Percentiles rank a stretch among this genome's conserved stretches.
phyloP scores from a whole-genome alignment of 2,329 filamentous ascomycete species.

The Penicillium sp. region DNA sequence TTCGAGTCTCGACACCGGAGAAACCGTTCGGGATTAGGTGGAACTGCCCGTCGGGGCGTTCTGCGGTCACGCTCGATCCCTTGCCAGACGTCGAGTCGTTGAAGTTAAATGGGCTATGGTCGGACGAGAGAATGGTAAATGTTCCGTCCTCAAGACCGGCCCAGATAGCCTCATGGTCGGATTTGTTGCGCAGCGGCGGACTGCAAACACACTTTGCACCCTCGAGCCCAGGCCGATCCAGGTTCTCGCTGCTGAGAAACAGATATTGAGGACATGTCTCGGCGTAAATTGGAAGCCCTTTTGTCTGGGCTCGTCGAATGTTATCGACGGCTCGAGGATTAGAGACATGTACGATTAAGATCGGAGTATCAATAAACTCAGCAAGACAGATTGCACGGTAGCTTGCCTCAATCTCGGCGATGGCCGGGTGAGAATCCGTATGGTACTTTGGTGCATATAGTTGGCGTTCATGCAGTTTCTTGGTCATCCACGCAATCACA shows the following conservation, averaged over 20 bases:
- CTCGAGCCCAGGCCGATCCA: background rate
- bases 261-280: constrained; percentile 61
- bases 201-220: background rate
- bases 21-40: constrained; percentile 44
- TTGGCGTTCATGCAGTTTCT: background rate
- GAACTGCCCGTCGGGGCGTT: constrained; percentile 33
- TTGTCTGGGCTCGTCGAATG: constrained; percentile 51
- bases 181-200: background rate
- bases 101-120: constrained; percentile 42
- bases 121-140: constrained; percentile 53
- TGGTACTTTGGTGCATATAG: background rate
- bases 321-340: constrained; percentile 42
- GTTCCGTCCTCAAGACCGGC: constrained; percentile 51
- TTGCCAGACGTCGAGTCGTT: constrained; percentile 1
- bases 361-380: background rate
- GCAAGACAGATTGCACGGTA: background rate
- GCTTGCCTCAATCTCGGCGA: background rate
- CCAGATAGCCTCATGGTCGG: background rate
- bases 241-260: background rate
- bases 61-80: background rate
- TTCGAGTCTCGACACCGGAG: constrained; percentile 42
- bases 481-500: background rate
- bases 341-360: background rate
- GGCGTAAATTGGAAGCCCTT: constrained; percentile 52
- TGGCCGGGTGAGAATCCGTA: background rate